These are phyloP conservation scores for Salvia miltiorrhiza DNA, from an alignment of 257 asterid species.

Conservation along the genomic window DNA sequence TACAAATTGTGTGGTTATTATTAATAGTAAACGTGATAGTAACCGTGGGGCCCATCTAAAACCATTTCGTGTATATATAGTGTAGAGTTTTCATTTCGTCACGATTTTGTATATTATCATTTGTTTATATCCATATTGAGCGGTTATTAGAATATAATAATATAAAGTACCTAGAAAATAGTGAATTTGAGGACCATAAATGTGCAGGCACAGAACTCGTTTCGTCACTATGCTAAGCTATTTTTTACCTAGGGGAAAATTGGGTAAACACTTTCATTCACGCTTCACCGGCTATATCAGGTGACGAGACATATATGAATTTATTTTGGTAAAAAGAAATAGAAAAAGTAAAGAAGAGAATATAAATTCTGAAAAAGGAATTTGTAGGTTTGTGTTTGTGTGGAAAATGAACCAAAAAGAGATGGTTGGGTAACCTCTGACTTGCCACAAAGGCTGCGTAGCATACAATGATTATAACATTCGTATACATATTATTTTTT, in stretches of 20 bases:
- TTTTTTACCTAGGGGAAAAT: not conserved
- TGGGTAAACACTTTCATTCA: not conserved
- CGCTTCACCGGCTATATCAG: constrained; percentile 9
- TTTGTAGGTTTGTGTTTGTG: not conserved
- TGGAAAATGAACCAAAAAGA: not conserved
- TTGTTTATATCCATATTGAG: not conserved
- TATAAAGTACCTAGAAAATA: not conserved
- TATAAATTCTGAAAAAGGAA: not conserved
- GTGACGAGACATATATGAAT: not conserved
- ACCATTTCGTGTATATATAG: not conserved
- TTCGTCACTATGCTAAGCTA: not conserved
- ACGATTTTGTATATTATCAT: not conserved
- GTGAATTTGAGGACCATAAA: not conserved
- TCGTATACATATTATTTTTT: too few species aligned
- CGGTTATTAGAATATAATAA: not conserved
- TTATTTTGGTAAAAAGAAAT: not conserved
- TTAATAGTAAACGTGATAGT: not conserved
- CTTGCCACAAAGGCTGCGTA: constrained; percentile 1
- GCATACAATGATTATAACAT: not conserved
- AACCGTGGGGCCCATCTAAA: not conserved
- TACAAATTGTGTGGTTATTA: too few species aligned
- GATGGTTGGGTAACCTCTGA: not conserved
- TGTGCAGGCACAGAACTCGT: not conserved
- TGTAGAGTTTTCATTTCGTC: not conserved
- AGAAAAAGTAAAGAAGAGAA: not conserved